phyloP scores from a whole-genome alignment of 768 basidiomycete genomes.

The Plicaturopsis crispa region DNA sequence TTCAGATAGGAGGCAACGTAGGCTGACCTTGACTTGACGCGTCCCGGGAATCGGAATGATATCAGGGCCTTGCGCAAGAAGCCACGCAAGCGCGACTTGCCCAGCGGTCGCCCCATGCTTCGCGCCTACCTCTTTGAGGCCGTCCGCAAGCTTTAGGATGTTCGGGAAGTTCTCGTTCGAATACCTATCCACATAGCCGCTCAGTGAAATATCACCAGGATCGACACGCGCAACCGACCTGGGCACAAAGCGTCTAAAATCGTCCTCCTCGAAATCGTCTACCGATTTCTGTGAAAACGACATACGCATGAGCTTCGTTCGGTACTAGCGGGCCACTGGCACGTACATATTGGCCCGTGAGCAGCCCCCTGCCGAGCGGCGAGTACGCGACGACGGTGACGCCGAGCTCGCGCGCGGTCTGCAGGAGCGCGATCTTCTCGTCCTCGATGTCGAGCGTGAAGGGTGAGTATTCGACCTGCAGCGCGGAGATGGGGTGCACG shows the following conservation, averaged over 20 bases:
- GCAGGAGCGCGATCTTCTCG: conserved; percentile 13
- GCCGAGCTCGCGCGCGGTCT: conserved; percentile 23
- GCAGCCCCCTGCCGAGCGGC: conserved; percentile 24
- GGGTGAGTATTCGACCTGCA: conserved; percentile 24
- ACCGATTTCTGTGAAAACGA: conserved; percentile 14
- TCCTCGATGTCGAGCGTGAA: conserved; percentile 21
- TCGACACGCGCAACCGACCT: too few species aligned
- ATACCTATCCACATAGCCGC: conserved; percentile 12
- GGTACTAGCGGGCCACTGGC: conserved; percentile 4
- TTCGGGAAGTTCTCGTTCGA: conserved; percentile 13
- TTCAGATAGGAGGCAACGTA: too few species aligned
- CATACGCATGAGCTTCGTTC: background rate
- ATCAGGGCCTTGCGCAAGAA: conserved; percentile 25
- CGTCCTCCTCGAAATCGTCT: conserved; percentile 20
- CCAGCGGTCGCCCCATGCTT: conserved; percentile 16
- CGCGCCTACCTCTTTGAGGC: conserved; percentile 17
- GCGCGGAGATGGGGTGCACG: conserved; percentile 22
- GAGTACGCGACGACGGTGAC: conserved; percentile 26
- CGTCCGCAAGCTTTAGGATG: conserved; percentile 12
- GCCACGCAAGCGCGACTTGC: conserved; percentile 30
- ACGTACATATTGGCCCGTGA: conserved; percentile 20
- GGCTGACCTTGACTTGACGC: conserved; percentile 20
- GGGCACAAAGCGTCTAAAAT: conserved; percentile 17
- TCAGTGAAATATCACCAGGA: background rate
- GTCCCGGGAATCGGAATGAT: conserved; percentile 32